These are phyloP conservation scores for Talaromyces sp. DNA, from an alignment of 2,329 filamentous ascomycete genomes.

Conservation along the genomic window DNA sequence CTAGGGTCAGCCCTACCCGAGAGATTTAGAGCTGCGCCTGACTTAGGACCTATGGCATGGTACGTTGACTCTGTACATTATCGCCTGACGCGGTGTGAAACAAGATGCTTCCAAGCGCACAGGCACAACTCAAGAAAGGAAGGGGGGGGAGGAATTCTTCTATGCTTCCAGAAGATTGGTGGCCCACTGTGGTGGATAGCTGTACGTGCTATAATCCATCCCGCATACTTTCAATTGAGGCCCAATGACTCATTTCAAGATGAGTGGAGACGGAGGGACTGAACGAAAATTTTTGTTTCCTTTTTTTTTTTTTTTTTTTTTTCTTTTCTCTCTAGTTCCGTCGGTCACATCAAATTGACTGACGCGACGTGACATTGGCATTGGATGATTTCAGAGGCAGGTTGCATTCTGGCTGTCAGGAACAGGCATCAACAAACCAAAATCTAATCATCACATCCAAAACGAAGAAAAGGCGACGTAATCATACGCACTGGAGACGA, in stretches of 20 bases:
- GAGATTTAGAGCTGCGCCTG: not conserved
- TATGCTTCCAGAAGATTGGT: slow-evolving; percentile 15
- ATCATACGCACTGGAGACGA: not conserved
- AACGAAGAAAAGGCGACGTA: not conserved
- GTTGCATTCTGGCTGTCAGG: slow-evolving; percentile 14
- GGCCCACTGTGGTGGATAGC: slow-evolving; percentile 15
- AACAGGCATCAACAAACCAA: not conserved
- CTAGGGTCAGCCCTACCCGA: slow-evolving; percentile 5
- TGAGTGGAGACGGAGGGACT: not conserved
- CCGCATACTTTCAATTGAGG: slow-evolving; percentile 10
- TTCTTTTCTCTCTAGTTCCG: not conserved
- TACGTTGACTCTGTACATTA: not conserved
- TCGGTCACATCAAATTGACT: not conserved
- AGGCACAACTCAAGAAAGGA: not conserved
- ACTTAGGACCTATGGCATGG: not conserved
- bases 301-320: slow-evolving; percentile 1
- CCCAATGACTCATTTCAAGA: slow-evolving; percentile 18
- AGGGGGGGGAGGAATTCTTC: no score
- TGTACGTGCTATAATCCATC: slow-evolving; percentile 7
- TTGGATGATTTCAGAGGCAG: not conserved
- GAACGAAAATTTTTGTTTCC: not conserved
- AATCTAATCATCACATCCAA: not conserved
- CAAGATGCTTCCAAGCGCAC: not conserved
- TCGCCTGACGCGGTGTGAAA: not conserved
- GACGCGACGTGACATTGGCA: not conserved